These are phyloP conservation scores for Pisolithus albus DNA, from an alignment of 768 basidiomycete genomes.

Conservation along the genomic window DNA sequence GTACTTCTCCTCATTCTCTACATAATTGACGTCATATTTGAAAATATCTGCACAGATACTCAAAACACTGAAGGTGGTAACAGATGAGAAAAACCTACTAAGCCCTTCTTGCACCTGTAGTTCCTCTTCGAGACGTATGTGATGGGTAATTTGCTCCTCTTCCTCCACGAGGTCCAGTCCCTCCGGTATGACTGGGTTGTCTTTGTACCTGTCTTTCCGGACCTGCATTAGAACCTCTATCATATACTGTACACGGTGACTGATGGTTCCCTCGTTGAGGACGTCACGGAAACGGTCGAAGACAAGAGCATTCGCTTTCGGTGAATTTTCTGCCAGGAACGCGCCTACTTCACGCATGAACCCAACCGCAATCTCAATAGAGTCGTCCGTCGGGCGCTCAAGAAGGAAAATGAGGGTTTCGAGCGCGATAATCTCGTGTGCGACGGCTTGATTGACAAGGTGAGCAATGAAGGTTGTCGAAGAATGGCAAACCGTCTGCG, in stretches of 20 bases:
- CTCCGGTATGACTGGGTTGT: constrained; percentile 91
- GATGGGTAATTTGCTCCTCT: constrained; percentile 96
- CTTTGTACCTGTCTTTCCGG: constrained; percentile 98
- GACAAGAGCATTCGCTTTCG: constrained; percentile 90
- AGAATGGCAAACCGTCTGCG: constrained; percentile 85
- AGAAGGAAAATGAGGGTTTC: constrained; percentile 94
- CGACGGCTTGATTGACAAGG: constrained; percentile 88
- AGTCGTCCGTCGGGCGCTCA: constrained; percentile 93
- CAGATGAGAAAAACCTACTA: constrained; percentile 49
- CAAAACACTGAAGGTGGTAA: constrained; percentile 5
- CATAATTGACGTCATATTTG: constrained; percentile 83
- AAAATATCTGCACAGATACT: constrained; percentile 66
- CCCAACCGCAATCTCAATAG: constrained; percentile 96
- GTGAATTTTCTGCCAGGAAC: constrained; percentile 87
- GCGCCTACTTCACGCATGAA: constrained; percentile 97
- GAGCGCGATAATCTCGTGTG: constrained; percentile 89
- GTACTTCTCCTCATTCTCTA: constrained; percentile 93
- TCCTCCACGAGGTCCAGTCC: constrained; percentile 96
- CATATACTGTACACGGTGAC: constrained; percentile 98
- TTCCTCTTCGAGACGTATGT: constrained; percentile 88
- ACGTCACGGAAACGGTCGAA: constrained; percentile 97
- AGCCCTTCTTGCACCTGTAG: constrained; percentile 90
- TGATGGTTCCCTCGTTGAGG: constrained; percentile 90
- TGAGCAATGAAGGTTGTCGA: constrained; percentile 88
- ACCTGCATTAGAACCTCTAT: constrained; percentile 99